These are phyloP conservation scores for Leccinum incarnatum DNA, from an alignment of 768 basidiomycete species.

Conservation along the genomic window DNA sequence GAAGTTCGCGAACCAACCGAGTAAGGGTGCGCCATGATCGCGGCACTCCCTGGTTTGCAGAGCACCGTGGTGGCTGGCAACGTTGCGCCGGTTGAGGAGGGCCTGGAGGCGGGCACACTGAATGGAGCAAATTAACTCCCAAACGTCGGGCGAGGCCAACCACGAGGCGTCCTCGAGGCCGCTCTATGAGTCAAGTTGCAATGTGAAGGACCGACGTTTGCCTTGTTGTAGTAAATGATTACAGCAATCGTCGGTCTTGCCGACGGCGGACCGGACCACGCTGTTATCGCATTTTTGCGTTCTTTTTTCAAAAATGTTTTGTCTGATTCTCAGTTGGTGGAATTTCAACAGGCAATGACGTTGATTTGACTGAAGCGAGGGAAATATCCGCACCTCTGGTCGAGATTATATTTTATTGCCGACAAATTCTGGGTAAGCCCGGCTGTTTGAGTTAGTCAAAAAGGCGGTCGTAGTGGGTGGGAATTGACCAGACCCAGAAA, in stretches of 20 bases:
- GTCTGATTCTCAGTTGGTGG: neutral
- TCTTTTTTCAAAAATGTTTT: neutral
- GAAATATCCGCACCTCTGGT: neutral
- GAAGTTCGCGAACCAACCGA: neutral
- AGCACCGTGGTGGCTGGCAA: neutral
- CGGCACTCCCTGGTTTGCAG: neutral
- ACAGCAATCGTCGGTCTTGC: slow-evolving; percentile 15
- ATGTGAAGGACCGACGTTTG: slow-evolving; percentile 5
- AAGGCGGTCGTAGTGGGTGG: slow-evolving; percentile 21
- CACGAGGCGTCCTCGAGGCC: slow-evolving; percentile 29
- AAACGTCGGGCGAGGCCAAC: slow-evolving; percentile 8
- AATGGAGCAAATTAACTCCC: slow-evolving; percentile 17
- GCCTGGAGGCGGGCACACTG: neutral
- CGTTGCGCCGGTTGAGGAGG: neutral
- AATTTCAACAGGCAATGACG: neutral
- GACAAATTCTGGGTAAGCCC: too few species aligned
- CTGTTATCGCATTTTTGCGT: slow-evolving; percentile 16
- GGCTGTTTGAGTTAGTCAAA: neutral
- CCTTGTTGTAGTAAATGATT: slow-evolving; percentile 10
- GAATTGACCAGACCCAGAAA: slow-evolving; percentile 28
- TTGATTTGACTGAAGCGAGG: slow-evolving; percentile 5
- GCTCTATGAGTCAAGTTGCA: slow-evolving; percentile 5
- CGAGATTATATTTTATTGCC: neutral
- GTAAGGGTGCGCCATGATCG: slow-evolving; percentile 5
- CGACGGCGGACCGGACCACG: slow-evolving; percentile 12